phyloP scores from a whole-genome alignment of 805 yeast genomes.

The Yarrowia sp. region DNA sequence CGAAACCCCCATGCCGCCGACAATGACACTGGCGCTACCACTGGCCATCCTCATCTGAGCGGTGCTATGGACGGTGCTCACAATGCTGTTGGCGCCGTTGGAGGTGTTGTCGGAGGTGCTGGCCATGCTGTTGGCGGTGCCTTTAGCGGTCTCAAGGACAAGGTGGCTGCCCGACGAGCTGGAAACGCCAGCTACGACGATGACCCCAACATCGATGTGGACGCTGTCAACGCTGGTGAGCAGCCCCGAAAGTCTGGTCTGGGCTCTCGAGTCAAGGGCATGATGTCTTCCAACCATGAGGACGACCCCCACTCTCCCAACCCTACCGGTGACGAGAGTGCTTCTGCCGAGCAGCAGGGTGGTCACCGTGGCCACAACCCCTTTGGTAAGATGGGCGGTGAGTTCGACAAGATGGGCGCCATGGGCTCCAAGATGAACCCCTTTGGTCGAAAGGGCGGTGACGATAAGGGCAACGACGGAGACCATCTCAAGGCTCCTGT shows the following conservation, averaged over 20 bases:
- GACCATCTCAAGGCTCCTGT: conserved; percentile 9
- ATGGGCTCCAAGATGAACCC: conserved; percentile 15
- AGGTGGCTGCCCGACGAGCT: conserved; percentile 27
- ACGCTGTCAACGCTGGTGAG: not conserved
- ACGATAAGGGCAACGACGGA: conserved; percentile 7
- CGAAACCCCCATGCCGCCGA: conserved; percentile 25
- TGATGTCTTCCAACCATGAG: conserved; percentile 21
- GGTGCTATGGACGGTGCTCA: conserved; percentile 44
- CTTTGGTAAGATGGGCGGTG: conserved; percentile 4
- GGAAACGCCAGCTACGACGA: conserved; percentile 13
- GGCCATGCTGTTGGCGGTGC: conserved; percentile 31
- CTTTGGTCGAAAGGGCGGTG: not conserved
- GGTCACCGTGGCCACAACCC: not conserved
- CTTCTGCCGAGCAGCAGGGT: not conserved
- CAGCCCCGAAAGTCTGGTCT: conserved; percentile 20
- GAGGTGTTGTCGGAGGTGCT: conserved; percentile 45
- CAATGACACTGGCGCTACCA: not conserved
- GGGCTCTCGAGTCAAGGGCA: conserved; percentile 11
- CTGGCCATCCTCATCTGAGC: conserved; percentile 40
- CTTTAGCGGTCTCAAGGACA: conserved; percentile 22
- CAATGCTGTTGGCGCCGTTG: conserved; percentile 40
- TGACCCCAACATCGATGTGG: conserved; percentile 11
- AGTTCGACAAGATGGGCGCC: not conserved
- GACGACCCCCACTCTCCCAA: not conserved
- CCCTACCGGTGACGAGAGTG: not conserved